These are phyloP conservation scores for Tuber magnatum DNA, from an alignment of 495 filamentous ascomycete genomes.

Conservation along the genomic window DNA sequence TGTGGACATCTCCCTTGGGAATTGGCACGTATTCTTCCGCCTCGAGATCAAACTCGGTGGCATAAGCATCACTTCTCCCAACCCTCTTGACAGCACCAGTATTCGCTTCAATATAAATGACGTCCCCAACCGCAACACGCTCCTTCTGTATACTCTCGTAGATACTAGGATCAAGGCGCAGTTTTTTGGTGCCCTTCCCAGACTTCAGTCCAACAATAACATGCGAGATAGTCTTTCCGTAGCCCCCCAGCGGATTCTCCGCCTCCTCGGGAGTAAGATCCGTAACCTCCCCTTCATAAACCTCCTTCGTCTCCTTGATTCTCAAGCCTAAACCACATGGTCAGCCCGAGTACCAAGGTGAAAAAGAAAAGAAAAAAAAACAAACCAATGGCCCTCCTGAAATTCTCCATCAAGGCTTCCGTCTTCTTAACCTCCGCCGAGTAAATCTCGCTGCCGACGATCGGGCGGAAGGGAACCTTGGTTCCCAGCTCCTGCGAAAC, in stretches of 20 bases:
- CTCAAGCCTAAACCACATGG: constrained; percentile 53
- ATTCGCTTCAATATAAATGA: constrained; percentile 98
- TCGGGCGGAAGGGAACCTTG: constrained; percentile 94
- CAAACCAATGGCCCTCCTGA: constrained; percentile 83
- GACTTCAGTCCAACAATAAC: constrained; percentile 98
- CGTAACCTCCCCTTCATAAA: constrained; percentile 97
- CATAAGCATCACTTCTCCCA: constrained; percentile 88
- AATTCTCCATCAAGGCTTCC: constrained; percentile 97
- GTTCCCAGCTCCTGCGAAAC: constrained; percentile 93
- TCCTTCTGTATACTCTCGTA: constrained; percentile 99
- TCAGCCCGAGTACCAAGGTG: background rate
- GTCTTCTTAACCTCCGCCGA: constrained; percentile 98
- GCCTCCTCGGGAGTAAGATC: constrained; percentile 96
- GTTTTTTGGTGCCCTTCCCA: constrained; percentile 88
- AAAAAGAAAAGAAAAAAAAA: background rate
- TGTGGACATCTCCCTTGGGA: constrained; percentile 96
- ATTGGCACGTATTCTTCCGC: constrained; percentile 98
- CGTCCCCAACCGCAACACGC: constrained; percentile 87
- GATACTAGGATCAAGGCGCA: constrained; percentile 90
- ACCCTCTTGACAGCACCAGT: constrained; percentile 96
- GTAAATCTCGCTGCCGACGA: constrained; percentile 95
- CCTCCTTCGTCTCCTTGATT: constrained; percentile 95
- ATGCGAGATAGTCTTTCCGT: constrained; percentile 80
- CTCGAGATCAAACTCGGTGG: constrained; percentile 96
- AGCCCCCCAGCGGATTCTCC: constrained; percentile 93